Evolutionary conservation across 208 protist species (phyloP), one percentile per base, ranked within the genome.

Genomic region (Borovskyia barvae): DNA sequence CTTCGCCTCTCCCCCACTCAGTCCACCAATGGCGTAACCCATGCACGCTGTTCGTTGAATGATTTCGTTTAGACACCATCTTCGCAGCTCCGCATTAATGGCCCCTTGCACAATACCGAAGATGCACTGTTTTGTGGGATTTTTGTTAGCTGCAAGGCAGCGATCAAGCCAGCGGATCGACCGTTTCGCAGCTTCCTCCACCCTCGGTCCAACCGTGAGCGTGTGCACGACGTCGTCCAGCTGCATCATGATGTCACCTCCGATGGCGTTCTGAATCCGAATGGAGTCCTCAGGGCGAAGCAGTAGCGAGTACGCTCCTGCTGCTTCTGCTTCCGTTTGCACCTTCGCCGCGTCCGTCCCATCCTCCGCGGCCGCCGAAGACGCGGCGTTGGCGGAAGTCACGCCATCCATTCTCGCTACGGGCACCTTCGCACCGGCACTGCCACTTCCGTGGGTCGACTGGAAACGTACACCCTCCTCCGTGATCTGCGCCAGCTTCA

Each of bases 171-270:
- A 99, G 37, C 98, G 90, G 0, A 99, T 86, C 20, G 92, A 97
- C 19, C 98, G 85, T 40, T 87, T 60, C 70, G 95, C 97, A 15
- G 97, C 97, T 73, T 99, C 97, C 73, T 96, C 95, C 2, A 99
- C 90, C 3, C 98, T 75, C 1, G 88, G 90, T 1, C 93, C 77
- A 4, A 85, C 80, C 3, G 82, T 95, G n/a, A 90, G 68, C 5
- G 85, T 85, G 66, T 93, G 84, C 22, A 99, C 92, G 8, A 99
- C 97, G 71, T 99, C 98, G 70, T 99, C 98, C 0, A 99, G 80
- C 58, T 97, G 92, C 98, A 99, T 99, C 82, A 99, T 99, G 55
- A 99, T 99, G 72, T 99, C 98, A 6, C 93, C 87, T 12, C 98
- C 98, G 69, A 99, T 99, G 20, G 85, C 76, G 57, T 99, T 99